phyloP scores from a whole-genome alignment of 2,329 filamentous ascomycete species.

The Diaporthe amygdali region DNA sequence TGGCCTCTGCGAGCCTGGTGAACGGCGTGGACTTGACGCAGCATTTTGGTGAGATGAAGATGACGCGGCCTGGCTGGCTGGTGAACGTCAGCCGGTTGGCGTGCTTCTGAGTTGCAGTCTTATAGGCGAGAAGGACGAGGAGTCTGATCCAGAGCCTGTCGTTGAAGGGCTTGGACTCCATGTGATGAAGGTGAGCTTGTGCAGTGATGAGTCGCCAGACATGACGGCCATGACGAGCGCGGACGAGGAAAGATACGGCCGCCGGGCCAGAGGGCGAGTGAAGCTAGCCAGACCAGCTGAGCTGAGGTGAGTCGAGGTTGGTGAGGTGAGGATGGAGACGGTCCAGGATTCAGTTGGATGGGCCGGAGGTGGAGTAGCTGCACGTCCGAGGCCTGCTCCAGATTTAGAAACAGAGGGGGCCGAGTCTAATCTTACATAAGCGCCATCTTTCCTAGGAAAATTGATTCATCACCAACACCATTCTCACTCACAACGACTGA shows the following conservation, averaged over 20 bases:
- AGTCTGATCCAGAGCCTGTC: constrained; percentile 20
- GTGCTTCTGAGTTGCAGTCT: constrained; percentile 1
- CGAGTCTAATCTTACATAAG: not conserved
- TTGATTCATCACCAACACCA: no score
- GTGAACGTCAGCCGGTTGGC: not conserved
- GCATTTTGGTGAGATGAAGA: not conserved
- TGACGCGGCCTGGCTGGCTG: not conserved
- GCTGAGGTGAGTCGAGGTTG: not conserved
- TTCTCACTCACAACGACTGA: no score
- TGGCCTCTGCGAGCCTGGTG: constrained; percentile 13
- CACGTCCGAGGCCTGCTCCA: not conserved
- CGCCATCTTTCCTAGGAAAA: not conserved
- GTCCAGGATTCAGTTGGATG: not conserved
- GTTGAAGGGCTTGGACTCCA: constrained; percentile 13
- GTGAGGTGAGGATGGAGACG: not conserved
- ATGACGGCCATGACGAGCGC: constrained; percentile 8
- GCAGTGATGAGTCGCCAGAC: not conserved
- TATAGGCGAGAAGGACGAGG: constrained; percentile 16
- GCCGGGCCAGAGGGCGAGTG: not conserved
- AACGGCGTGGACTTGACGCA: constrained; percentile 18
- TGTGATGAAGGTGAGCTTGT: not conserved
- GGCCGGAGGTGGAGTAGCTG: not conserved
- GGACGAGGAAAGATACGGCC: no score
- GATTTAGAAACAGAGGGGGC: constrained; percentile 13
- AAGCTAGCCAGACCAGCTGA: not conserved